phyloP scores from a whole-genome alignment of 768 basidiomycete genomes.

The Sarcomyxa edulis region DNA sequence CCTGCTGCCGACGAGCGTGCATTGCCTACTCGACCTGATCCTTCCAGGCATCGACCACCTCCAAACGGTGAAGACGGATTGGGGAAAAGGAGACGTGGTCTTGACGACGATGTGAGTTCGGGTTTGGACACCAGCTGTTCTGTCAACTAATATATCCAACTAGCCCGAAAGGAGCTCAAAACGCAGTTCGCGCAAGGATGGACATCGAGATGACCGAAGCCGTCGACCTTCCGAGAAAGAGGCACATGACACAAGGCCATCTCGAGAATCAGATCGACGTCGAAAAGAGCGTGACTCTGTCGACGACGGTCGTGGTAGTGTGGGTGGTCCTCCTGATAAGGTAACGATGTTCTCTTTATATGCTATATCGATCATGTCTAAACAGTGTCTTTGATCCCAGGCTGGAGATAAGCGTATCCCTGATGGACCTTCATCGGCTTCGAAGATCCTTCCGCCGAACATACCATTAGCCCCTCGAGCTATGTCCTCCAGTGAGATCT shows the following conservation, averaged over 20 bases:
- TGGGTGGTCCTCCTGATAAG: conserved; percentile 62
- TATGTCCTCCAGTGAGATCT: conserved; percentile 49
- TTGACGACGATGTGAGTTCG: conserved; percentile 68
- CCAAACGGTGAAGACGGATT: conserved; percentile 55
- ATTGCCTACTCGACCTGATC: conserved; percentile 56
- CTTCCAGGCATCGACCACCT: conserved; percentile 45
- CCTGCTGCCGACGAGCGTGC: conserved; percentile 45
- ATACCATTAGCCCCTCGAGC: conserved; percentile 71
- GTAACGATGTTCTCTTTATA: conserved; percentile 25
- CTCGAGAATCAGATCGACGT: conserved; percentile 62
- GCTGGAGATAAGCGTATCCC: conserved; percentile 49
- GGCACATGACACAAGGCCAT: conserved; percentile 56
- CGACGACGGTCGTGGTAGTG: conserved; percentile 38
- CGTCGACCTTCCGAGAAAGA: conserved; percentile 69
- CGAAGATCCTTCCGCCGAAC: conserved; percentile 46
- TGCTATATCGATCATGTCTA: conserved; percentile 4
- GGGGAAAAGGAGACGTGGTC: conserved; percentile 64
- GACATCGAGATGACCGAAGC: conserved; percentile 69
- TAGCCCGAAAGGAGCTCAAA: conserved; percentile 75
- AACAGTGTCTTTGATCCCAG: conserved; percentile 22
- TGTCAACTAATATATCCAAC: conserved; percentile 10
- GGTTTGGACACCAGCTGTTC: conserved; percentile 3
- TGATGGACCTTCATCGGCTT: conserved; percentile 39
- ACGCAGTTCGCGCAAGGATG: conserved; percentile 74
- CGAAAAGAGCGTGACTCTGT: conserved; percentile 64